Base-by-base conservation (phyloP, 1,284 basidiomycete genomes). In the Ustilago hordei region DNA sequence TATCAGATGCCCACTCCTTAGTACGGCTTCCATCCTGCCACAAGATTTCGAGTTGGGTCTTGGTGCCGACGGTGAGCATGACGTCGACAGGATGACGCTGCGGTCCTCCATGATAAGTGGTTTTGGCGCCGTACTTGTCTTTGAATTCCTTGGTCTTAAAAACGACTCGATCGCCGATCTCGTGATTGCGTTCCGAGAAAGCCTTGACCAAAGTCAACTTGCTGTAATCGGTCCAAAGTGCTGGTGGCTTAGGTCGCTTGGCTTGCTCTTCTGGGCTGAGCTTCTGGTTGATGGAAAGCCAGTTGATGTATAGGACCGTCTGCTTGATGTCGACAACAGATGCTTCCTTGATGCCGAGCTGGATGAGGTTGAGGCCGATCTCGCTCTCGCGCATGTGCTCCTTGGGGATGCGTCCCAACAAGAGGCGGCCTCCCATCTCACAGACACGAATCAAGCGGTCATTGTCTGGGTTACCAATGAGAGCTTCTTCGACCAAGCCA, bases 281-380 rank as follows among this genome's bases (percentile, higher is more conserved):
- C 60, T 86, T 90, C 88, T 95, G 95, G 81, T 94, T 95, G 68
- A 95, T 88, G 15, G 93, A 95, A 13, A 95, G 89, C 95, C 95
- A 97, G 55, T 92, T 91, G 75, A 97, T 88, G 28, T 91, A 93
- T 64, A 95, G 89, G 38, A 93, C 91, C 12, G 91, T 92, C 65
- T 94, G 94, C 78, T 90, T 90, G 45, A 95, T 90, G 32, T 90
- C 89, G 32, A 95, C 88, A 28, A 94, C 65, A 17, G 61, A 80
- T 6, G 66, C 60, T 23, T 65, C 60, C 12, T 31, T 39, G 48
- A 73, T 64, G 43, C 63, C 88, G 80, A 55, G 85, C 81, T 56
- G 87, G 87, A 32, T 88, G 87, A 64, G 88, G 23, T 58, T 60
- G 43, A 64, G 8, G 13, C 64, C 65, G 85, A 87, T 60, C 87